These are phyloP conservation scores for Phylloporus sp. DNA, from an alignment of 768 basidiomycete species.

Conservation along the genomic window DNA sequence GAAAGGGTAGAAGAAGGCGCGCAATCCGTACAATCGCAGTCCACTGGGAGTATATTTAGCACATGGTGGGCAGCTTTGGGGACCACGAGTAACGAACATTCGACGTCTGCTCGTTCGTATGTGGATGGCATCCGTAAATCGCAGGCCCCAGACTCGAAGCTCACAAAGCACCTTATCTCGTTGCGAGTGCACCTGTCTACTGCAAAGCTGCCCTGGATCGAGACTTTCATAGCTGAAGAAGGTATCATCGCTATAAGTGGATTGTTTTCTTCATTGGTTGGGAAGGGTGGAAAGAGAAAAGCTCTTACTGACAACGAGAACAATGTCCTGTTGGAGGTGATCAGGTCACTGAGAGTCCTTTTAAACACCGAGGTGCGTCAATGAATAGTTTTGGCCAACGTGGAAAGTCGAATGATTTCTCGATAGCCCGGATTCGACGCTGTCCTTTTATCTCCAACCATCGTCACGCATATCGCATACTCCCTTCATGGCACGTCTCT, in stretches of 20 bases:
- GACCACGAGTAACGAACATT: slow-evolving; percentile 32
- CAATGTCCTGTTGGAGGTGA: slow-evolving; percentile 62
- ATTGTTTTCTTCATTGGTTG: slow-evolving; percentile 56
- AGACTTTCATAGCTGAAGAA: slow-evolving; percentile 59
- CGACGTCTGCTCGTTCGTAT: slow-evolving; percentile 55
- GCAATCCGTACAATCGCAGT: slow-evolving; percentile 53
- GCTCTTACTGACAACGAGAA: slow-evolving; percentile 60
- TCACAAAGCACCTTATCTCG: slow-evolving; percentile 74
- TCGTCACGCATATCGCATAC: slow-evolving; percentile 71
- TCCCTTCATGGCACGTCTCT: slow-evolving; percentile 60
- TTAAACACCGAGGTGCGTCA: slow-evolving; percentile 73
- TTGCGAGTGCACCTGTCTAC: slow-evolving; percentile 85
- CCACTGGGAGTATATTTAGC: slow-evolving; percentile 70
- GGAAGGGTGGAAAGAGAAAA: slow-evolving; percentile 61
- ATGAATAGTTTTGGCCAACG: neutral
- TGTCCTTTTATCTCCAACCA: slow-evolving; percentile 55
- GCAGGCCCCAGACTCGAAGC: slow-evolving; percentile 51
- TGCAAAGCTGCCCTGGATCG: slow-evolving; percentile 70
- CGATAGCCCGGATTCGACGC: slow-evolving; percentile 66
- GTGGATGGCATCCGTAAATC: slow-evolving; percentile 53
- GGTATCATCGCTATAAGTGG: slow-evolving; percentile 62
- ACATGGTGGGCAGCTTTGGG: slow-evolving; percentile 74
- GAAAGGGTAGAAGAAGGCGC: slow-evolving; percentile 28
- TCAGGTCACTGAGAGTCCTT: slow-evolving; percentile 76
- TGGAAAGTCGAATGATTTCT: neutral